These are phyloP conservation scores for Chrysoporthe deuterocubensis DNA, from an alignment of 2,329 filamentous ascomycete genomes.

Conservation along the genomic window DNA sequence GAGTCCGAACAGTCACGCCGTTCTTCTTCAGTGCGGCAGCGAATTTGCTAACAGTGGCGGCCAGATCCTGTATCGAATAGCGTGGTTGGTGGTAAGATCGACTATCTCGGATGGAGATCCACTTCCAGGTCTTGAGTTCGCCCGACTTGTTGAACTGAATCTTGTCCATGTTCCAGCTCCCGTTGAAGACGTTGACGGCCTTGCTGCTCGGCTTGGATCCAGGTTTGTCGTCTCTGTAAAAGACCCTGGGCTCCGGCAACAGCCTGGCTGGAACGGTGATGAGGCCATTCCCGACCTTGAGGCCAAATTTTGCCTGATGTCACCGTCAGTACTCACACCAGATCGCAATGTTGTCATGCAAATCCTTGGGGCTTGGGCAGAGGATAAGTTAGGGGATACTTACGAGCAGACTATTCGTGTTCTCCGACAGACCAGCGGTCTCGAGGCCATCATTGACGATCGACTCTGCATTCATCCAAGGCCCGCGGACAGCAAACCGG, in stretches of 20 bases:
- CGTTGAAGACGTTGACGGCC: conserved; percentile 36
- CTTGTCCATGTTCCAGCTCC: conserved; percentile 63
- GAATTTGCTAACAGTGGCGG: conserved; percentile 13
- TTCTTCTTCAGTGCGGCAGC: conserved; percentile 16
- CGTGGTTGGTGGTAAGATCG: not conserved
- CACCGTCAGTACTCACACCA: not conserved
- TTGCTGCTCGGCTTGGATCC: conserved; percentile 27
- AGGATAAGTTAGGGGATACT: conserved; percentile 14
- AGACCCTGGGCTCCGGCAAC: conserved; percentile 55
- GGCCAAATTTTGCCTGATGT: conserved; percentile 41
- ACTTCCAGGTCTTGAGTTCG: conserved; percentile 47
- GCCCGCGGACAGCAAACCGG: conserved; percentile 60
- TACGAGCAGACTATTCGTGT: conserved; percentile 45
- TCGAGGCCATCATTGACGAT: conserved; percentile 56
- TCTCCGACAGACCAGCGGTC: conserved; percentile 50
- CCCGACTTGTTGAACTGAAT: conserved; percentile 53
- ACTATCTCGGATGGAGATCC: conserved; percentile 31
- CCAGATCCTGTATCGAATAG: not conserved
- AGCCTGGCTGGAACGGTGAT: conserved; percentile 68
- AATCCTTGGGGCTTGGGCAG: not conserved
- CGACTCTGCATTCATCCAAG: conserved; percentile 57
- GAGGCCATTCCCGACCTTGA: conserved; percentile 53
- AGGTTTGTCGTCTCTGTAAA: conserved; percentile 45
- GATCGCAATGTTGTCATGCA: not conserved
- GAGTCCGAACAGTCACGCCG: conserved; percentile 24